Evolutionary conservation across 345 rosid genomes (phyloP).

Genomic region (Aquilaria yunnanensis): DNA sequence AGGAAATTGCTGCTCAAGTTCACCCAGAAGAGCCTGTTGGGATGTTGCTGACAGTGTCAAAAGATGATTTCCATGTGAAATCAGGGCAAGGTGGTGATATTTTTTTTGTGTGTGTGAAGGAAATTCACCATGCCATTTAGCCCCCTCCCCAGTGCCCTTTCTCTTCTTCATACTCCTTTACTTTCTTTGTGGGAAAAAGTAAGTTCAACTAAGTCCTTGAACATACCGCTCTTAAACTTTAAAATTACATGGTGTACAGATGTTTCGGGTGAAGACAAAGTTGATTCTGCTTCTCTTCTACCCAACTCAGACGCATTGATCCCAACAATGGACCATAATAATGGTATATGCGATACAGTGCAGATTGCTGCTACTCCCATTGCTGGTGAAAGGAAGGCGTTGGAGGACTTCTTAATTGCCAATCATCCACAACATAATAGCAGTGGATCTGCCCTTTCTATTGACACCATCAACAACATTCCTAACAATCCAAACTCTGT

Average conservation of each 20-base stretch:
- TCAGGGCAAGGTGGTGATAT: too few species aligned
- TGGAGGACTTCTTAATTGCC: slow-evolving; percentile 13
- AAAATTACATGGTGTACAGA: too few species aligned
- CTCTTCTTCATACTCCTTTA: too few species aligned
- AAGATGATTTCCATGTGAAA: slow-evolving; percentile 1
- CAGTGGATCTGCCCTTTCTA: slow-evolving; percentile 14
- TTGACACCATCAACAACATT: slow-evolving; percentile 23
- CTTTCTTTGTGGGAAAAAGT: too few species aligned
- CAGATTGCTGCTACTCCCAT: slow-evolving; percentile 15
- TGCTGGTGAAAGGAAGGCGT: slow-evolving; percentile 18
- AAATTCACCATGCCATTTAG: too few species aligned
- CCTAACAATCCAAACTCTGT: slow-evolving; percentile 37
- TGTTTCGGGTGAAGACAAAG: slow-evolving; percentile 22
- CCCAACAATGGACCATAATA: not conserved
- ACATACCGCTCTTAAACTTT: too few species aligned
- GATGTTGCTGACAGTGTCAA: slow-evolving; percentile 18
- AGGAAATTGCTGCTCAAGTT: slow-evolving; percentile 20
- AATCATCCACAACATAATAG: slow-evolving; percentile 13
- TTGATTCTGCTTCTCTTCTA: slow-evolving; percentile 4
- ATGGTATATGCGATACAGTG: slow-evolving; percentile 15
- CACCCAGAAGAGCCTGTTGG: slow-evolving; percentile 22
- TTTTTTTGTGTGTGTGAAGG: too few species aligned
- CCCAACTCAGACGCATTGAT: slow-evolving; percentile 2
- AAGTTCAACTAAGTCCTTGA: too few species aligned
- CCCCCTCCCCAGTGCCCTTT: too few species aligned